Conservation (phyloP, 208 protist genomes). For the Crithidia thermophila region DNA sequence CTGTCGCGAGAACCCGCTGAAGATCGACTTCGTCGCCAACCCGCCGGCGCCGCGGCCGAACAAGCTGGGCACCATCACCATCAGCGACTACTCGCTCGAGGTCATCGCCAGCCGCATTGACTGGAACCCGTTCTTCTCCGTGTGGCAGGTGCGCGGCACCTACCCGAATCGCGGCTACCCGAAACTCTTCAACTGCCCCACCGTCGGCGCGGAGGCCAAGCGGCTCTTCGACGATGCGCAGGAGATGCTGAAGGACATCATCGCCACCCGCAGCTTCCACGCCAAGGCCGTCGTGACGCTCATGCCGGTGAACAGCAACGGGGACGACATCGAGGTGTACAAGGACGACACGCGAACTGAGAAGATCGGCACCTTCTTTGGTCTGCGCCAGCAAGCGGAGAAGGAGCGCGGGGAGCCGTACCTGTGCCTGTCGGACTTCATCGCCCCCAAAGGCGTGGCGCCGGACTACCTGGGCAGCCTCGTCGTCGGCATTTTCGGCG, state of each 20-base stretch:
- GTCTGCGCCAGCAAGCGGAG: conserved; percentile 94
- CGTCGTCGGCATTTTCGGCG: conserved; percentile 91
- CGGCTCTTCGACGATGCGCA: conserved; percentile 93
- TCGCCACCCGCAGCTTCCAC: conserved; percentile 81
- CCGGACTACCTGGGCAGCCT: conserved; percentile 95
- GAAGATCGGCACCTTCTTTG: conserved; percentile 66
- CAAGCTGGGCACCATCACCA: conserved; percentile 72
- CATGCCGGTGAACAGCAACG: conserved; percentile 89
- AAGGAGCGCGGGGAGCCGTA: conserved; percentile 92
- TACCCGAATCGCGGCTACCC: conserved; percentile 97
- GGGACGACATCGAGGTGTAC: conserved; percentile 96
- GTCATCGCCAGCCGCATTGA: conserved; percentile 94
- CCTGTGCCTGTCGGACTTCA: conserved; percentile 93
- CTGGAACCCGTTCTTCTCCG: conserved; percentile 96
- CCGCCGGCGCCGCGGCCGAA: conserved; percentile 59
- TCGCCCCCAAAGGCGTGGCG: conserved; percentile 87
- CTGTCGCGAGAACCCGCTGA: conserved; percentile 51
- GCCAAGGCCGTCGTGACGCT: conserved; percentile 84
- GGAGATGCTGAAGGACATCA: conserved; percentile 84
- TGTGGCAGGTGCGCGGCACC: conserved; percentile 95
- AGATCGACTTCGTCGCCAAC: conserved; percentile 73
- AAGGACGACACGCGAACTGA: conserved; percentile 53
- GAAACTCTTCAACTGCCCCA: conserved; percentile 97
- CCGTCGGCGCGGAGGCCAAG: conserved; percentile 93
- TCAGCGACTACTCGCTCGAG: conserved; percentile 84